A percentile compares a stretch with the other conserved stretches of the same genome.
phyloP scores from a whole-genome alignment of 257 asterid genomes.

The Striga asiatica region DNA sequence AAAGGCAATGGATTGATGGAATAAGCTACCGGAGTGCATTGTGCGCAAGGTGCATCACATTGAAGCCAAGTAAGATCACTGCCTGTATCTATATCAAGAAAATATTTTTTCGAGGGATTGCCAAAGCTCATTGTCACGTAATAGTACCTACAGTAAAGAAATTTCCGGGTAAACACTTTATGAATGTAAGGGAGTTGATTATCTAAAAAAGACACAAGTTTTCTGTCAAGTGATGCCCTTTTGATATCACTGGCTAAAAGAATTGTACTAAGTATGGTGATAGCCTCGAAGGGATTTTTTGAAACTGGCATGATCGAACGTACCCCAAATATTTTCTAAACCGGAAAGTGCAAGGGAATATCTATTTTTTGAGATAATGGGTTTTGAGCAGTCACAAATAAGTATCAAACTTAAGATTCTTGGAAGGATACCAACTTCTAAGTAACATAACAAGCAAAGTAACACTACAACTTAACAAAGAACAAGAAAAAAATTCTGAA shows the following conservation, averaged over 20 bases:
- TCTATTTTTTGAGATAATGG: neutral
- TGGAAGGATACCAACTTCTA: neutral
- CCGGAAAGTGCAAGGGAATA: no score
- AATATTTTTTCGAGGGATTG: conserved; percentile 51
- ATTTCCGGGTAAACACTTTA: neutral
- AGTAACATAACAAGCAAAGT: neutral
- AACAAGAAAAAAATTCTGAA: no score
- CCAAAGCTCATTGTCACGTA: conserved; percentile 55
- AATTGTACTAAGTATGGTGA: neutral
- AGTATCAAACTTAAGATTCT: neutral
- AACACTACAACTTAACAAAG: no score
- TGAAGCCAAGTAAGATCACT: conserved; percentile 97
- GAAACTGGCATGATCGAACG: neutral
- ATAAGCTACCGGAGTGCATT: conserved; percentile 53
- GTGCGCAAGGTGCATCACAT: conserved; percentile 81
- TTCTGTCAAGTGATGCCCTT: no score
- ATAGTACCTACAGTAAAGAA: conserved; percentile 41
- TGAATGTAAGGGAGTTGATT: neutral
- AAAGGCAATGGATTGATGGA: neutral
- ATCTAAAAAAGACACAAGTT: no score
- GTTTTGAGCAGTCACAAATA: neutral
- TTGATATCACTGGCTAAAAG: no score
- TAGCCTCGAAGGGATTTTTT: neutral
- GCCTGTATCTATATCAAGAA: conserved; percentile 83
- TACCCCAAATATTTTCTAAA: no score